A percentile compares a stretch with the other conserved stretches of the same genome.
phyloP scores from a whole-genome alignment of 192 early-diverging fungal species.

The Funneliformis geosporum region DNA sequence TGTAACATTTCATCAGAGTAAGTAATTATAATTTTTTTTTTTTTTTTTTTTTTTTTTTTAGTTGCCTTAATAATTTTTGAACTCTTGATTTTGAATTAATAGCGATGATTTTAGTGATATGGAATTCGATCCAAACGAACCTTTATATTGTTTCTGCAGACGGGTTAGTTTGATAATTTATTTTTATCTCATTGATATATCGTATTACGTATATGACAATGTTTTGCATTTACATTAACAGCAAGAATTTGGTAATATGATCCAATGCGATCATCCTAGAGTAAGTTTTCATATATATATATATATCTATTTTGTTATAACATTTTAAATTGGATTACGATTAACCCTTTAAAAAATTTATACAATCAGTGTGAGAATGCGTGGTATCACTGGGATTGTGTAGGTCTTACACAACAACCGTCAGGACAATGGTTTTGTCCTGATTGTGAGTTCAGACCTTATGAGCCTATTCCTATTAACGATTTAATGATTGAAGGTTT shows the following conservation, averaged over 20 bases:
- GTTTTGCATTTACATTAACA: not conserved
- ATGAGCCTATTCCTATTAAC: constrained; percentile 11
- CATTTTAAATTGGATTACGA: not conserved
- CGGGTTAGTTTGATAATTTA: no score
- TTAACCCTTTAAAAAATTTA: not conserved
- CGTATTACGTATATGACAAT: not conserved
- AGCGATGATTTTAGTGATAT: not conserved
- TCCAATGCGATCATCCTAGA: constrained; percentile 19
- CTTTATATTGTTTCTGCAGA: constrained; percentile 14
- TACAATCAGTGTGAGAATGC: constrained; percentile 3
- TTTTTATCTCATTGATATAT: not conserved
- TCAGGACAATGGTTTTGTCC: constrained; percentile 18
- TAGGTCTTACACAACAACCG: constrained; percentile 5
- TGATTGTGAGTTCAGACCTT: constrained; percentile 22
- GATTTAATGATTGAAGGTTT: constrained; percentile 4
- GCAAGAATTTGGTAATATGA: constrained; percentile 15
- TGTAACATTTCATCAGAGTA: not conserved
- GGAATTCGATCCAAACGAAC: constrained; percentile 16
- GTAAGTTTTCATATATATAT: not conserved
- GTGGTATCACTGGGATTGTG: constrained; percentile 20
- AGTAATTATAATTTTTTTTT: not conserved
- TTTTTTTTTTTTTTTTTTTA: not conserved
- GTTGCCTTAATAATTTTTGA: not conserved
- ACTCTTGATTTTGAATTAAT: not conserved
- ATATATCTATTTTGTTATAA: not conserved